A percentile compares a stretch with the other conserved stretches of the same genome.
Conservation (phyloP, 208 protist species). For the Trypanosoma mega region DNA sequence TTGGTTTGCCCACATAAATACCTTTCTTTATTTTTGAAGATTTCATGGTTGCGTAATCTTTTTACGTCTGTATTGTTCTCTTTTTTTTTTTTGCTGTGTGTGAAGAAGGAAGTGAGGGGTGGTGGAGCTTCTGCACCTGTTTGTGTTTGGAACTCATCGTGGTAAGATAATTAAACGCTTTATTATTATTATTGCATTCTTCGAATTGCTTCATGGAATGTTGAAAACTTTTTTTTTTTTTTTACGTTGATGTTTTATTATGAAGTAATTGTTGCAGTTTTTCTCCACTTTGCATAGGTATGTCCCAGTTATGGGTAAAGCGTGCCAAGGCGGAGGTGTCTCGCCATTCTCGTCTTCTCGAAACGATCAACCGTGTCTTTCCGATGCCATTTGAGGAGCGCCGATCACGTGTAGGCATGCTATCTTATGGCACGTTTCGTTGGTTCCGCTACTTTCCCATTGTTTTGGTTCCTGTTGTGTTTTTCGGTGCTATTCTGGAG, state of each 20-base stretch:
- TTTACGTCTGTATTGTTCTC: no score
- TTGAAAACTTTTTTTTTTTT: slow-evolving; percentile 2
- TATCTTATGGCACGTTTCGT: slow-evolving; percentile 81
- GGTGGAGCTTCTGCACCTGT: no score
- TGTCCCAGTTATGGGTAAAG: slow-evolving; percentile 90
- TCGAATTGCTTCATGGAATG: no score
- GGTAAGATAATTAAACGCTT: no score
- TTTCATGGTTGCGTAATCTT: no score
- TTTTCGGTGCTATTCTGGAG: slow-evolving; percentile 67
- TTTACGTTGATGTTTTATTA: neutral
- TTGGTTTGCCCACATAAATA: no score
- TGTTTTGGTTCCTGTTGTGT: slow-evolving; percentile 60
- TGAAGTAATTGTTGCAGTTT: neutral
- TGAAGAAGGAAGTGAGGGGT: no score
- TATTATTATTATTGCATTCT: no score
- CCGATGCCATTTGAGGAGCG: slow-evolving; percentile 88
- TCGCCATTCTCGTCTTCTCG: slow-evolving; percentile 74
- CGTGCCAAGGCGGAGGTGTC: slow-evolving; percentile 83
- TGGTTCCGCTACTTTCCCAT: slow-evolving; percentile 83
- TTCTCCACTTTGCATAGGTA: slow-evolving; percentile 11
- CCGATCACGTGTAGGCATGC: slow-evolving; percentile 76
- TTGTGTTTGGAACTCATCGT: no score
- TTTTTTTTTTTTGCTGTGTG: no score
- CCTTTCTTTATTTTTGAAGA: no score
- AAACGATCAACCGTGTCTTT: slow-evolving; percentile 84